Conservation (phyloP, 192 early-diverging fungal genomes). For the Endogone sp. region DNA sequence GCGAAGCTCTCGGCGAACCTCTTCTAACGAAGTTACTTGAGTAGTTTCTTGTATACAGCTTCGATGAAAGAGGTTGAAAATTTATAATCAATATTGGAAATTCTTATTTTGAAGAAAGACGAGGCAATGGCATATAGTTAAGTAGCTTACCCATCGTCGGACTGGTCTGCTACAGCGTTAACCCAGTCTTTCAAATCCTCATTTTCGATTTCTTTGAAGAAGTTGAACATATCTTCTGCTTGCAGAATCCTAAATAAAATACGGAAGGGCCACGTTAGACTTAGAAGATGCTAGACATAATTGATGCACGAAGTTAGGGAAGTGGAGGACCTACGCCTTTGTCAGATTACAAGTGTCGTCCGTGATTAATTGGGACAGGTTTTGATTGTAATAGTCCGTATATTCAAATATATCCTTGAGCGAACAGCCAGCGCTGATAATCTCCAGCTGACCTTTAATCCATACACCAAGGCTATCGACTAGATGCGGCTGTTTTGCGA, state of each 20-base stretch:
- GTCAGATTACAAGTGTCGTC: neutral
- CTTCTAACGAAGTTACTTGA: neutral
- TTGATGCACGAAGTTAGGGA: neutral
- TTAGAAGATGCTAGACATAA: neutral
- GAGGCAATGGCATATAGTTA: conserved; percentile 12
- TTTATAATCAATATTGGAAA: conserved; percentile 6
- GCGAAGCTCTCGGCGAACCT: neutral
- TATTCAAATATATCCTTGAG: neutral
- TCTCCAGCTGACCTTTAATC: neutral
- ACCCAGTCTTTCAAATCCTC: conserved; percentile 18
- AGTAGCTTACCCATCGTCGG: conserved; percentile 13
- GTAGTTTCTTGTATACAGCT: neutral
- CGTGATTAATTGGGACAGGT: neutral
- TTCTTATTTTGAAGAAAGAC: no score
- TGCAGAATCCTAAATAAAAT: neutral
- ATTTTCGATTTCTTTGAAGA: conserved; percentile 2
- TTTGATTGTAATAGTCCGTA: neutral
- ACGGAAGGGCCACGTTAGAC: neutral
- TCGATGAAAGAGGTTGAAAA: neutral
- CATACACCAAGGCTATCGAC: neutral
- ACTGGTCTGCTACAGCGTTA: conserved; percentile 20
- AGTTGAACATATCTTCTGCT: conserved; percentile 8
- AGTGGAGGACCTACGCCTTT: neutral
- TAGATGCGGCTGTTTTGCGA: neutral
- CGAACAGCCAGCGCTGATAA: neutral